Percentiles rank a stretch among this genome's conserved stretches.
phyloP scores from a whole-genome alignment of 2,329 filamentous ascomycete species.

The Diaporthe citri region DNA sequence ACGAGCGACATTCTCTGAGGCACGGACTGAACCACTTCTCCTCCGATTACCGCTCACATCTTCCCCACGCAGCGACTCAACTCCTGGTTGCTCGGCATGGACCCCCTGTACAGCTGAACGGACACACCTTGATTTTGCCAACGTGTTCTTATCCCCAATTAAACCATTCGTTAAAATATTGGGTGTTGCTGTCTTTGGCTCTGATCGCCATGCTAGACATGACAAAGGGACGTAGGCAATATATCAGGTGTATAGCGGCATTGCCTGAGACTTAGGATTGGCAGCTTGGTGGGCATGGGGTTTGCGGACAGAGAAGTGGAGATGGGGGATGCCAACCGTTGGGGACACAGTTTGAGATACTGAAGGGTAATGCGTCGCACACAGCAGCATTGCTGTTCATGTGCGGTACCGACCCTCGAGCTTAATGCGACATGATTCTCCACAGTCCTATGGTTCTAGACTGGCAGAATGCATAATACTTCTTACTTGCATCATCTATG shows the following conservation, averaged over 20 bases:
- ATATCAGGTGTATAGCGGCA: background rate
- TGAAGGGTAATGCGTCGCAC: background rate
- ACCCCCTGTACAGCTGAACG: background rate
- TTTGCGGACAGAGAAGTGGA: background rate
- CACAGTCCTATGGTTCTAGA: background rate
- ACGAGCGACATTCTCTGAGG: background rate
- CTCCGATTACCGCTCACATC: background rate
- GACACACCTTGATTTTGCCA: no score
- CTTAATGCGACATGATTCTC: background rate
- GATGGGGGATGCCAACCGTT: no score
- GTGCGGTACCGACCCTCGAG: background rate
- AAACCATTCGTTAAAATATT: background rate
- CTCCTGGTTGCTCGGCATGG: background rate
- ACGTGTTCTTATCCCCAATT: background rate
- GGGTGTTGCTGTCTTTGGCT: no score
- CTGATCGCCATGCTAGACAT: background rate
- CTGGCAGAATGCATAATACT: background rate
- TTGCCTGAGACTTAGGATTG: background rate
- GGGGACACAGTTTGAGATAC: background rate
- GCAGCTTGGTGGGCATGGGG: background rate
- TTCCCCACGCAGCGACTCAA: background rate
- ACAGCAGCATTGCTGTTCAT: background rate
- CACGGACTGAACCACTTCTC: background rate
- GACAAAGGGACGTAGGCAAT: background rate
- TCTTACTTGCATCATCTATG: background rate